These are phyloP conservation scores for Trapa bicornis DNA, from an alignment of 345 rosid species.

Conservation along the genomic window DNA sequence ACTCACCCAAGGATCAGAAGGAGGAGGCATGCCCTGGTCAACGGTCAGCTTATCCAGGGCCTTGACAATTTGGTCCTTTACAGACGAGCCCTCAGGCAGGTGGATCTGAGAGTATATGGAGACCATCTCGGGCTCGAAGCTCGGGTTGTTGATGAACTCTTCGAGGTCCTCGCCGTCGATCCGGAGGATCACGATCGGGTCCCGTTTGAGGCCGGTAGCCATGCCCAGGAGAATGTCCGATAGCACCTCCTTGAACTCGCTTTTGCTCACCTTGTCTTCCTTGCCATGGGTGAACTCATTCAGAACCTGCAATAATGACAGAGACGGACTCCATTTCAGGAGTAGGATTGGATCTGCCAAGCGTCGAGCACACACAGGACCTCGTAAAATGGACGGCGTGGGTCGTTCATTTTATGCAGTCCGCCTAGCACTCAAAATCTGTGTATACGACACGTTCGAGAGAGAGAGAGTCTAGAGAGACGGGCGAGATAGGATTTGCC, in stretches of 20 bases:
- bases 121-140: conserved; percentile 53
- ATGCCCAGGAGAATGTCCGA: conserved; percentile 82
- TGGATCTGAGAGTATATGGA: conserved; percentile 42
- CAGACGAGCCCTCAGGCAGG: conserved; percentile 24
- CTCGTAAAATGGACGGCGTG: neutral
- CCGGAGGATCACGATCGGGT: conserved; percentile 84
- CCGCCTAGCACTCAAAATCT: neutral
- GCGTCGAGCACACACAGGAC: neutral
- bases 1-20: conserved; percentile 73
- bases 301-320: conserved; percentile 38
- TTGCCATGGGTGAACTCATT: conserved; percentile 82
- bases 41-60: conserved; percentile 64
- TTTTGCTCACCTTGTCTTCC: conserved; percentile 67
- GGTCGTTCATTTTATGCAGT: neutral
- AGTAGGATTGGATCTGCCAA: neutral
- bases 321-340: neutral
- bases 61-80: conserved; percentile 38
- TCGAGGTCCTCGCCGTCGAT: conserved; percentile 89
- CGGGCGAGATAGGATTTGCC: conserved; percentile 20
- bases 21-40: conserved; percentile 88
- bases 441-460: too few species aligned
- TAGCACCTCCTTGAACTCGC: conserved; percentile 73
- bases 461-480: neutral
- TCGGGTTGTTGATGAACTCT: conserved; percentile 59
- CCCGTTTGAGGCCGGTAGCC: conserved; percentile 96